Base-by-base conservation (phyloP, 768 basidiomycete genomes). In the Gelatoporia subvermispora region DNA sequence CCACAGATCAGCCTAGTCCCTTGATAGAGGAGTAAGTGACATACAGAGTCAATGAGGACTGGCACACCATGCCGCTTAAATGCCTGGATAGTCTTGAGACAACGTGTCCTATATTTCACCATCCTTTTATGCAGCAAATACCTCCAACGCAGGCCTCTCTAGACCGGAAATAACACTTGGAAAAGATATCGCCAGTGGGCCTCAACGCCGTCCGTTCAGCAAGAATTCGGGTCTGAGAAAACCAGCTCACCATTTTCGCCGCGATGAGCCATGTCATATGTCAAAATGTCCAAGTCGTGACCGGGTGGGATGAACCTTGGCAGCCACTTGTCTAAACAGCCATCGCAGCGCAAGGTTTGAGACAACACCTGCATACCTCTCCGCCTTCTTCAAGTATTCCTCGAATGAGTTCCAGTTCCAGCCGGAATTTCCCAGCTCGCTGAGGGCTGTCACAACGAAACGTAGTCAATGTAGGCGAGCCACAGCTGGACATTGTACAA, bases 381-480 rank as follows among this genome's bases (percentile, higher is more conserved):
- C 70, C 8, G 64, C 57, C 45, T 65, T 69, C 49, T 61, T 63
- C 3, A 64, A 66, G 52, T 74, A 73, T 36, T 69, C 66, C 16
- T 61, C 47, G 48, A 65, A 72, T 20, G 68, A 66, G 0, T 63
- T 54, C 74, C 74, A 79, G 53, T 77, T 76, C 77, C 78, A 80
- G 5, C 76, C 77, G 3, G 67, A 67, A 48, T 78, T 78, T 5
- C 77, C 77, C 20, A 80, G 65, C 43, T 67, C 63, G 52, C 76
- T 74, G 49, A 72, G 67, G 10, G 43, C 52, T 48, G 34, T 4
- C 5, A 20, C 17, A 40, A 20, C 16, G 38, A 17, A 10, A n/a
- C n/a, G n/a, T n/a, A 25, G 21, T n/a, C 18, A 21, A 15, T 15
- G 43, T 3, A 8, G 15, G 4, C 17, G 21, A 43, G 9, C 41